Base-by-base conservation (phyloP, 768 basidiomycete genomes). In the Clathrus columnatus region DNA sequence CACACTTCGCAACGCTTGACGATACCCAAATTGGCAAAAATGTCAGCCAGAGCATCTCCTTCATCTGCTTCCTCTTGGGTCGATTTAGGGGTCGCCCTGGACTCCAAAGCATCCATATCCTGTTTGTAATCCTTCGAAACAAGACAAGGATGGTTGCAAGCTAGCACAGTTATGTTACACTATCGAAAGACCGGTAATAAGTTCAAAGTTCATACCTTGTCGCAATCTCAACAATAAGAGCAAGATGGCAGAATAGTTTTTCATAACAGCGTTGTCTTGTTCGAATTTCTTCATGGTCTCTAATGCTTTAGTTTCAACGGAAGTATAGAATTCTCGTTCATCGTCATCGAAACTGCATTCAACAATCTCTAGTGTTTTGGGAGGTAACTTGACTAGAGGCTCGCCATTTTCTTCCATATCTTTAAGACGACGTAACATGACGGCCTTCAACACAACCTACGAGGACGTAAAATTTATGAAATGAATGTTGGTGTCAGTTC, bases 381-480 rank as follows among this genome's bases (percentile, higher is more conserved):
- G 78, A 0, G 96, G 96, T 0, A 99, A 78, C 16, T 85, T 76
- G 41, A 98, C 75, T 18, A 98, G 73, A 0, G 81, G 80, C 62
- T 91, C 87, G 5, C 95, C 95, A 55, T 93, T 84, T 17, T 87
- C 59, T 0, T 70, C 61, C 50, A 83, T 80, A 32, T 77, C 77
- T 69, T 98, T 99, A 2, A 77, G 83, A 4, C 96, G 83, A 5
- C 95, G 79, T 27, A 97, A 79, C 93, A 98, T 95, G 59, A 94
- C 75, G 11, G 85, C 79, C 60, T 85, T 83, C 14, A 98, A 72
- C 2, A 98, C 82, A 32, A 87, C 81, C 82, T 91, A 62, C 11
- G 17, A 29, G 7, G n/a, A 42, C 28, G 49, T 51, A 27, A 26
- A 23, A 23, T 18, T 50, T 21, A 46, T 48, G n/a, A 43, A 23